Evolutionary conservation across 805 yeast species (phyloP), one percentile per base, ranked within the genome.

Genomic region (Suhomyces pyralidae): DNA sequence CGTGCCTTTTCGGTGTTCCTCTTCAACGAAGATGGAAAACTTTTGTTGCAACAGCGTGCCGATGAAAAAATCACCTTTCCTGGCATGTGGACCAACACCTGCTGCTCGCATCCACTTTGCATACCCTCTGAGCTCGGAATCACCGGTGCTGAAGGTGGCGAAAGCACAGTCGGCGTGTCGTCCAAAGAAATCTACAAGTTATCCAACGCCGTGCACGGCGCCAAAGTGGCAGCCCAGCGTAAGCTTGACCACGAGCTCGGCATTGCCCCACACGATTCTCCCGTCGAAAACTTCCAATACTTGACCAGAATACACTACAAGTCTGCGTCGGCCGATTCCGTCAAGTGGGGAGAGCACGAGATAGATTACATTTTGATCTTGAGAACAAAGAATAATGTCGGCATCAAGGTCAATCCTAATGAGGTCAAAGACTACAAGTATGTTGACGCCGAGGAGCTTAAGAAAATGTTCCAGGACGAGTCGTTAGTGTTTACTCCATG

Each of bases 61-160:
- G 84, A 85, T 48, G 98, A 94, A 68, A 94, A 94, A 70, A 94
- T 94, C 73, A 94, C 99, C 1, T 94, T 94, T 71, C 96, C 98
- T 0, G 84, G 84, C 53, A 84, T 92, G 86, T 94, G 99, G 99
- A 94, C 99, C 24, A 94, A 94, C 69, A 94, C 99, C 1, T 94
- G 99, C 73, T 94, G 99, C 70, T 92, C 98, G 1, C 99, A 94
- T 68, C 99, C 99, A 8, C 77, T 94, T 50, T 90, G 97, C 51
- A 82, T 90, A 34, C 80, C 85, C 38, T 74, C 82, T 36, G 99
- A 94, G 70, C 75, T 91, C 65, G 97, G 97, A 9, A 51, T 67
- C 17, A 51, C 52, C 20, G 44, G 56, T 3, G 45, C 46, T 5
- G 12, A 34, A 10, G 46, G 55, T 5, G 34, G 46, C 3, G 58